phyloP scores from a whole-genome alignment of 2,329 filamentous ascomycete species.

The Phyllosticta capitalensis region DNA sequence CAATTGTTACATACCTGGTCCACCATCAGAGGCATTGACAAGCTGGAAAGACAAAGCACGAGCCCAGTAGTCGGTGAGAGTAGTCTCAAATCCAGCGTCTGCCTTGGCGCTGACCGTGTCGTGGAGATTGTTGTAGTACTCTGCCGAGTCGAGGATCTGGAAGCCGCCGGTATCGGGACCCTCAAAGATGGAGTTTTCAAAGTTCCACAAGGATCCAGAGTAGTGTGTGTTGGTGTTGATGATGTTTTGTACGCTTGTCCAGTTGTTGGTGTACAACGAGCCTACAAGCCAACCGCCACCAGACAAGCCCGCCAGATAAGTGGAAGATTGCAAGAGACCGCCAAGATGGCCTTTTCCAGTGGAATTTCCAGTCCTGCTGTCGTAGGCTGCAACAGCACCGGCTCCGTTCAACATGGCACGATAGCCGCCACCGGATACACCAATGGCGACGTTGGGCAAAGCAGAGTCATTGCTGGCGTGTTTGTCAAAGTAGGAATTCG shows the following conservation, averaged over 20 bases:
- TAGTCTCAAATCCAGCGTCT: constrained; percentile 53
- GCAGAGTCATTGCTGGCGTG: constrained; percentile 46
- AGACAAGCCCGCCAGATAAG: constrained; percentile 71
- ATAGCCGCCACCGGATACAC: constrained; percentile 77
- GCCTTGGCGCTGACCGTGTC: constrained; percentile 51
- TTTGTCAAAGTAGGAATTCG: constrained; percentile 58
- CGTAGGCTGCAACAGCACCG: constrained; percentile 70
- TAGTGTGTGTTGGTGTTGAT: constrained; percentile 35
- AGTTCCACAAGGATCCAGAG: constrained; percentile 48
- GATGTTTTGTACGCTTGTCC: constrained; percentile 55
- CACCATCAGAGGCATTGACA: constrained; percentile 65
- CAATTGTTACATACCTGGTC: constrained; percentile 38
- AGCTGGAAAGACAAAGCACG: constrained; percentile 80
- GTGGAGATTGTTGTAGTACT: constrained; percentile 55
- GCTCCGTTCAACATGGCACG: constrained; percentile 78
- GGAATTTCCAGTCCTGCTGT: constrained; percentile 57
- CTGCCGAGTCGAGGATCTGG: constrained; percentile 44
- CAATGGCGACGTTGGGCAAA: constrained; percentile 63
- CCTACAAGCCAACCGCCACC: constrained; percentile 79
- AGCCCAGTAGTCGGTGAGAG: constrained; percentile 82
- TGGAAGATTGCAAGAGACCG: constrained; percentile 69
- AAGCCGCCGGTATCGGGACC: constrained; percentile 43
- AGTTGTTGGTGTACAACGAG: constrained; percentile 71
- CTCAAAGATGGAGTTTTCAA: constrained; percentile 52
- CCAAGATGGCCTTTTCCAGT: constrained; percentile 60